Evolutionary conservation across 139 green algal genomes (phyloP).

Genomic region (Haematococcus sp.): DNA sequence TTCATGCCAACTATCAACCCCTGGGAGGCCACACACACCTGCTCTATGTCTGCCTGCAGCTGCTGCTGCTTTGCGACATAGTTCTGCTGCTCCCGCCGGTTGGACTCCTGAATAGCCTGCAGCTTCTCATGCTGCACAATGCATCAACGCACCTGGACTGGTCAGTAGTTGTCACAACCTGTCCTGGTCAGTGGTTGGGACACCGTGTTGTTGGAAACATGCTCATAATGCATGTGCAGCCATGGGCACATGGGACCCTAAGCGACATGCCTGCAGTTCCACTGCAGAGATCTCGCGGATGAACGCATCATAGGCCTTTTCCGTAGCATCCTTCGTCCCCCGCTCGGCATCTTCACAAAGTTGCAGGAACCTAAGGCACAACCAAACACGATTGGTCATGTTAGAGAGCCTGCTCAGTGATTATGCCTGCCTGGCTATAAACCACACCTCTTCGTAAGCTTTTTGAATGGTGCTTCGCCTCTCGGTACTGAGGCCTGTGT

Average conservation of each 20-base stretch:
- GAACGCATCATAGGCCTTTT: conserved; percentile 9
- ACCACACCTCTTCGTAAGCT: conserved; percentile 45
- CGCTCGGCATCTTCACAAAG: conserved; percentile 10
- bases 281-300: conserved; percentile 10
- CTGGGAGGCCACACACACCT: conserved; percentile 10
- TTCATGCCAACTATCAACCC: too few species aligned
- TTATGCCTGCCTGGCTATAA: neutral
- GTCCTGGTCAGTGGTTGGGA: too few species aligned
- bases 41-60: conserved; percentile 49
- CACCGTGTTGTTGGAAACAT: neutral
- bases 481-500: conserved; percentile 35
- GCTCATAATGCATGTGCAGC: neutral
- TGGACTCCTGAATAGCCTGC: conserved; percentile 31
- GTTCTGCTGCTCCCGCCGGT: conserved; percentile 46
- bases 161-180: too few species aligned
- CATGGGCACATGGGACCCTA: neutral
- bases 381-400: neutral
- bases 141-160: neutral
- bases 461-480: conserved; percentile 50
- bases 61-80: conserved; percentile 39
- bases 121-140: conserved; percentile 7
- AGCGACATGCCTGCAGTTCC: conserved; percentile 27
- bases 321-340: neutral
- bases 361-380: conserved; percentile 10
- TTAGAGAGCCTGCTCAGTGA: neutral